Evolutionary conservation across 2,329 filamentous ascomycete species (phyloP).

Genomic region (Talaromyces sp.): DNA sequence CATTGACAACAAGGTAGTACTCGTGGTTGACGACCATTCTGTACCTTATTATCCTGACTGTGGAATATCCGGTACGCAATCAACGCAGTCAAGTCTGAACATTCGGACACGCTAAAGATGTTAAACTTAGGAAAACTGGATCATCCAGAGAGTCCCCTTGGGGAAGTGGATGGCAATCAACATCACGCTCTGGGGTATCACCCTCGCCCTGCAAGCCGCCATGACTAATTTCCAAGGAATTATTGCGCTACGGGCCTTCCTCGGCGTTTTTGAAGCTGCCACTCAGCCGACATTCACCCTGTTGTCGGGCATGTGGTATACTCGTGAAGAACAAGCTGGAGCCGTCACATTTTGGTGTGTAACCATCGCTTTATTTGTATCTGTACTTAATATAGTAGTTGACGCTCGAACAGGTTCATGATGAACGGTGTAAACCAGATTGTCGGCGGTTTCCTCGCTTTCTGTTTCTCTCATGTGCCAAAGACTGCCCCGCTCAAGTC

Average conservation of each 20-base stretch:
- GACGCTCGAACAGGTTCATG: slow-evolving; percentile 57
- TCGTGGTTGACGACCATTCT: slow-evolving; percentile 53
- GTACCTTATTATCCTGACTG: slow-evolving; percentile 35
- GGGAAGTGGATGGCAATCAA: slow-evolving; percentile 65
- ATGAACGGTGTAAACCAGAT: slow-evolving; percentile 65
- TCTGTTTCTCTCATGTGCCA: slow-evolving; percentile 56
- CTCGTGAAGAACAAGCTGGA: slow-evolving; percentile 19
- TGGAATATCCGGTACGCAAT: slow-evolving; percentile 28
- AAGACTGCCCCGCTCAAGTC: slow-evolving; percentile 53
- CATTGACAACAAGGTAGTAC: slow-evolving; percentile 41
- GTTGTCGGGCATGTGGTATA: slow-evolving; percentile 53
- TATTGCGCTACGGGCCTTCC: slow-evolving; percentile 63
- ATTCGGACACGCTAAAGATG: slow-evolving; percentile 6
- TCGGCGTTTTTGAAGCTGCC: slow-evolving; percentile 65
- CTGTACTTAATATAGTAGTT: neutral
- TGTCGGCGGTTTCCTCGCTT: slow-evolving; percentile 60
- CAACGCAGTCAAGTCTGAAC: neutral
- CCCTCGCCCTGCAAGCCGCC: slow-evolving; percentile 61
- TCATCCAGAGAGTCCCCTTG: slow-evolving; percentile 61
- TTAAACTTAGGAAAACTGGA: slow-evolving; percentile 42
- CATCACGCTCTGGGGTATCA: slow-evolving; percentile 61
- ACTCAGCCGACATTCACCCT: slow-evolving; percentile 67
- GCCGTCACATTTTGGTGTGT: slow-evolving; percentile 3
- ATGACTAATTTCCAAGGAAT: slow-evolving; percentile 59
- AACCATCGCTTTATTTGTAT: neutral